Evolutionary conservation across 129 eudicot genomes (phyloP), one percentile per base, ranked within the genome.

Genomic region (Pittosporum tobira): DNA sequence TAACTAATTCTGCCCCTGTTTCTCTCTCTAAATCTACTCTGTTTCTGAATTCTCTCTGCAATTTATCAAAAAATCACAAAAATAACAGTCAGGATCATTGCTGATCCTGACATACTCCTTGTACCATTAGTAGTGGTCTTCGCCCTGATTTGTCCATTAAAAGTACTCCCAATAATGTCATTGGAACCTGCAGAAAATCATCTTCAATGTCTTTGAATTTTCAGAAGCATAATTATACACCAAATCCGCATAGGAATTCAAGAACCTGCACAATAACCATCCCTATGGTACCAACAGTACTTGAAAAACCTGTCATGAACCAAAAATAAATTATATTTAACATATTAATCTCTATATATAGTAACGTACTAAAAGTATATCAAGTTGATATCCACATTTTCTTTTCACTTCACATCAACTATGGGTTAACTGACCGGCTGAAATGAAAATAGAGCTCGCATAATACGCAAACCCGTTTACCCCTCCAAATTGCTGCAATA

Each of bases 401-500:
- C 46, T 11, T 58, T 58, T 36, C 27, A 28, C 48, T 36, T 1
- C 30, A 42, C 28, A 58, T 3, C 12, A 68, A 61, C 15, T 46
- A 20, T 28, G 56, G 27, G 14, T 50, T 25, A 20, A 29, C 69
- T 70, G 61, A 90, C 97, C 95, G 57, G 99, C 94, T 63, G 95
- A 80, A 54, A 69, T 71, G 49, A 87, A 91, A 64, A 87, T 86
- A 14, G 85, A 75, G 57, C 71, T 79, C 15, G 90, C 96, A 68
- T 91, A 91, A 63, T 70, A 91, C 18, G 86, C 80, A 49, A 87
- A 83, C 6, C 81, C 99, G 52, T 78, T 86, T 42, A 84, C 81
- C 43, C 99, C 99, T 64, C 94, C 91, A 67, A 86, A 81, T 79
- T 87, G 94, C 60, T 80, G 96, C 66, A 91, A 61, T 57, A 78